Base-by-base conservation (phyloP, 345 rosid genomes). In the Hevea brasiliensis region DNA sequence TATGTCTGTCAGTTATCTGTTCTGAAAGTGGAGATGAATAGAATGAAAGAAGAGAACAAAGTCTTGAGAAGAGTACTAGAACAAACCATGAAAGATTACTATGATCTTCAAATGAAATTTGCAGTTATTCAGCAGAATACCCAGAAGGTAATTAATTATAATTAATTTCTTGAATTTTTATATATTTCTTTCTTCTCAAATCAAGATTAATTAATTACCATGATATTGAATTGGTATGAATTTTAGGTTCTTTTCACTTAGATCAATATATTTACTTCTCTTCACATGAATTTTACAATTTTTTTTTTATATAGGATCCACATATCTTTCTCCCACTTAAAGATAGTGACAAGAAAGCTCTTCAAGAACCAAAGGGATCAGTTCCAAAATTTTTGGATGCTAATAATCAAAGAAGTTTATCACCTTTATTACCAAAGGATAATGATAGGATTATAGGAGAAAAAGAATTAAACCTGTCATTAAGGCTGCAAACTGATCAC, bases 1-100 rank as follows among this genome's bases (percentile, higher is more conserved):
- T 8, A 45, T 72, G 13, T 23, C 20, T 53, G 4, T 29, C 72
- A 87, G 91, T 50, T 89, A 70, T 76, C 69, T 56, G 84, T 59
- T 71, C 57, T 89, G 54, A 83, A 83, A 27, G 75, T 40, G 83
- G 88, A 89, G 82, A 88, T 89, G 84, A 79, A 65, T 47, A 76
- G 84, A 8, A 84, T 87, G 82, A 87, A 84, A 59, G 92, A 87
- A 77, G 92, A 89, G 74, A 89, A 89, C 74, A 29, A 81, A 55
- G 71, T 72, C 69, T 76, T 89, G 79, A 87, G 84, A 74, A 80
- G 72, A 67, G 82, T 75, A 41, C 86, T 88, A 50, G 94, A 89
- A 71, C 83, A 85, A 69, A 81, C 89, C n/a, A 80, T 81, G 86
- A 84, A 88, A 76, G 84, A 89, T 59, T 88, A 73, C 76, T 65